Conservation (phyloP, 192 early-diverging fungal species). For the Mortierella hygrophila region DNA sequence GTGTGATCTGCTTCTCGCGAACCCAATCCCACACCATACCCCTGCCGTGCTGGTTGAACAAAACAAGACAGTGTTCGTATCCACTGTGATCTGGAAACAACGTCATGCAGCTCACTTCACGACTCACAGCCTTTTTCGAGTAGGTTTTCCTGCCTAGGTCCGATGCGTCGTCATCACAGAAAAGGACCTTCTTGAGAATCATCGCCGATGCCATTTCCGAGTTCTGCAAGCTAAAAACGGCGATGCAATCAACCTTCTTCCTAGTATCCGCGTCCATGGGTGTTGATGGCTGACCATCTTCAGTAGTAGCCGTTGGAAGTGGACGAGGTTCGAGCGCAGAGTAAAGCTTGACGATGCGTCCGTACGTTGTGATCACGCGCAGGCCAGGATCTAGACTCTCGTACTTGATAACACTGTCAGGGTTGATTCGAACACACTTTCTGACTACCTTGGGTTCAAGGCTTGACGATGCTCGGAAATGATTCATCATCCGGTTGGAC, state of each 20-base stretch:
- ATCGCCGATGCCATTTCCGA: constrained; percentile 18
- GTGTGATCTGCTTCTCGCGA: constrained; percentile 21
- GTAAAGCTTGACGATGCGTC: constrained; percentile 29
- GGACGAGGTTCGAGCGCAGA: not conserved
- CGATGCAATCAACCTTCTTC: constrained; percentile 22
- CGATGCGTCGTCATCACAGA: not conserved
- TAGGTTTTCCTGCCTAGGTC: not conserved
- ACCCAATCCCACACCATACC: constrained; percentile 46
- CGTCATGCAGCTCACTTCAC: constrained; percentile 29
- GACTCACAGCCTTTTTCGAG: constrained; percentile 17
- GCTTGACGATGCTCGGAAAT: not conserved
- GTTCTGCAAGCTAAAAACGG: constrained; percentile 30
- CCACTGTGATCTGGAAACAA: constrained; percentile 23
- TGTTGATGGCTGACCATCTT: not conserved
- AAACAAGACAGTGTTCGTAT: constrained; percentile 22
- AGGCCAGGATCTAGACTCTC: constrained; percentile 15
- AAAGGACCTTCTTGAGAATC: constrained; percentile 29
- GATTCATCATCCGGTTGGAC: not conserved
- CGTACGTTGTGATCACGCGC: not conserved
- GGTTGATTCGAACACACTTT: not conserved
- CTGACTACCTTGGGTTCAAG: not conserved
- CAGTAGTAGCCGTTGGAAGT: not conserved
- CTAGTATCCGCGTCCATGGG: not conserved
- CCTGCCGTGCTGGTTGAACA: constrained; percentile 31
- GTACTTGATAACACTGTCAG: not conserved